A percentile compares a stretch with the other conserved stretches of the same genome.
Conservation (phyloP, 257 asterid species). For the Nicotiana obtusifolia region DNA sequence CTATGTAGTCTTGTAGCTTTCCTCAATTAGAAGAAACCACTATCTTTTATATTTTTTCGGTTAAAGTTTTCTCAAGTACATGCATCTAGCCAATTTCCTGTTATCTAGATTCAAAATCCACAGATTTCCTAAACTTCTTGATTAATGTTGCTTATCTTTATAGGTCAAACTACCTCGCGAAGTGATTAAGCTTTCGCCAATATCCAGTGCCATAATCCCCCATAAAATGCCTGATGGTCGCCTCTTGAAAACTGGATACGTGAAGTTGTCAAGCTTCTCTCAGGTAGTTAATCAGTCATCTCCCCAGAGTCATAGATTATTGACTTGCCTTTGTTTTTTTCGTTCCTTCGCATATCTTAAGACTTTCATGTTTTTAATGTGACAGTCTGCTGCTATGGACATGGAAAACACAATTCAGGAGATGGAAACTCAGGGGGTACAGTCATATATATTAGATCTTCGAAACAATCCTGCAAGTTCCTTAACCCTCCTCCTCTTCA, state of each 20-base stretch:
- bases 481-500: neutral
- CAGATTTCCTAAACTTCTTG: neutral
- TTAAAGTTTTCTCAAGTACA: neutral
- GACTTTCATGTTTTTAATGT: neutral
- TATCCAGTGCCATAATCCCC: conserved; percentile 68
- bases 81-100: neutral
- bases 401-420: conserved; percentile 73
- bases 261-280: conserved; percentile 69
- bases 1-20: too few relatives aligned
- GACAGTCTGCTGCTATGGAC: conserved; percentile 79
- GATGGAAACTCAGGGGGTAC: conserved; percentile 92
- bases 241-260: conserved; percentile 72
- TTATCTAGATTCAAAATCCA: neutral
- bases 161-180: conserved; percentile 86
- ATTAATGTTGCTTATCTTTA: neutral
- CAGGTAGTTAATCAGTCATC: conserved; percentile 44
- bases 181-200: conserved; percentile 66
- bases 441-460: conserved; percentile 80
- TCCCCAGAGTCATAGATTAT: neutral
- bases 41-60: neutral
- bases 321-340: neutral
- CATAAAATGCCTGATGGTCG: conserved; percentile 68
- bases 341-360: neutral
- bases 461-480: conserved; percentile 82
- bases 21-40: neutral